phyloP scores from a whole-genome alignment of 176 grass and related monocot genomes.

The Oryza rufipogon region DNA sequence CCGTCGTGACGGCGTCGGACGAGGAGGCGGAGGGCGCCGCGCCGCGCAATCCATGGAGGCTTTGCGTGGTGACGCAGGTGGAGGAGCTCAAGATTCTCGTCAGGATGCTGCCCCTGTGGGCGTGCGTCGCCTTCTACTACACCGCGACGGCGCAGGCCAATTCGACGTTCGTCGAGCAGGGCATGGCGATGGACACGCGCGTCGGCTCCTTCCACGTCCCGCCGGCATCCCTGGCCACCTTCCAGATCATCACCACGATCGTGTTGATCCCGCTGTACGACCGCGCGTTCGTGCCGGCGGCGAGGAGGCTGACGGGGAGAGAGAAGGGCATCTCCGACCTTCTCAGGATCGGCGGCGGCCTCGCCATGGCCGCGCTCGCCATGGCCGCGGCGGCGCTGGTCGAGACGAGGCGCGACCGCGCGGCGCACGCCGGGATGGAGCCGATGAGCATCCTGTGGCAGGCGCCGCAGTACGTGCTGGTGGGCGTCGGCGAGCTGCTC shows the following conservation, averaged over 20 bases:
- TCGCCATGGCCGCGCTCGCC: constrained; percentile 19
- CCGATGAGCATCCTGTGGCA: constrained; percentile 33
- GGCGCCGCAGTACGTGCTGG: constrained; percentile 48
- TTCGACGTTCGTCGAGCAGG: constrained; percentile 43
- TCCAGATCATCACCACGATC: constrained; percentile 22
- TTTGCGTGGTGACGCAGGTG: constrained; percentile 2
- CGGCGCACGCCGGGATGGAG: neutral
- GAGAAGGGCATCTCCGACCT: constrained; percentile 29
- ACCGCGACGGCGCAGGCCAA: constrained; percentile 13
- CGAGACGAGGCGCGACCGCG: neutral
- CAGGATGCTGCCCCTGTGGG: constrained; percentile 40
- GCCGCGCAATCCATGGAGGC: neutral
- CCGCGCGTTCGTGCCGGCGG: constrained; percentile 5
- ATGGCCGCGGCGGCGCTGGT: constrained; percentile 28
- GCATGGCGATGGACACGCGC: constrained; percentile 27
- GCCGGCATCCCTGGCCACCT: constrained; percentile 29
- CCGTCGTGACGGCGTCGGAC: neutral
- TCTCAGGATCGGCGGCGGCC: constrained; percentile 10
- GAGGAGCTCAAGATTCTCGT: constrained; percentile 43
- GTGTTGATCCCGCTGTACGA: constrained; percentile 35
- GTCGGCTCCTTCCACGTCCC: constrained; percentile 29
- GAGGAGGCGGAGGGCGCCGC: neutral
- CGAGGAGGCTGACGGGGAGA: constrained; percentile 2
- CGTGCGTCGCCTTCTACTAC: constrained; percentile 24
- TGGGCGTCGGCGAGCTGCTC: constrained; percentile 52